Evolutionary conservation across 176 grass and related monocot species (phyloP).

Genomic region (Bothriochloa decipiens): DNA sequence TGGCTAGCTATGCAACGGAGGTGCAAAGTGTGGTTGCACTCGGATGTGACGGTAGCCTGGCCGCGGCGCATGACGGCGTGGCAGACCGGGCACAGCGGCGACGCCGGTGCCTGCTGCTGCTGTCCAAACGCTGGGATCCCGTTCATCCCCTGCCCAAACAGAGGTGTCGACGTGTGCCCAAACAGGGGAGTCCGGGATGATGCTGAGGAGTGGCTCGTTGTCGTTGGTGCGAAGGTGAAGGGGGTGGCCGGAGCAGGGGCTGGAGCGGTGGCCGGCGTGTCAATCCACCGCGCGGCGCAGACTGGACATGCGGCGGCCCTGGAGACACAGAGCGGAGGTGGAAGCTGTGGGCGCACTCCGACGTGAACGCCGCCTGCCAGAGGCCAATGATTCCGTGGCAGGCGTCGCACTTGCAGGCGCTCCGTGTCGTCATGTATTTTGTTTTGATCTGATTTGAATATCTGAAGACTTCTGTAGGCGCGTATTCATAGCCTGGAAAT

Average conservation of each 20-base stretch:
- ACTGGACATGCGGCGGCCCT: not conserved
- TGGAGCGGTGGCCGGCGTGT: not conserved
- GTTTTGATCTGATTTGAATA: too few species aligned
- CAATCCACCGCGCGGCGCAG: not conserved
- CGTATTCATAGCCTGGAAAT: too few species aligned
- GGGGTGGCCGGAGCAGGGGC: not conserved
- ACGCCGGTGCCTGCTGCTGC: too few species aligned
- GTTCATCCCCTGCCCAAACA: too few species aligned
- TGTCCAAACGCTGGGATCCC: too few species aligned
- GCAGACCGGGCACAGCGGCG: not conserved
- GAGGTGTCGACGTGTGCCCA: not conserved
- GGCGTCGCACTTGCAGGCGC: not conserved
- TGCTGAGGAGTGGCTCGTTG: too few species aligned
- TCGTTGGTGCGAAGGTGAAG: not conserved
- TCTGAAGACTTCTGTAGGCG: too few species aligned
- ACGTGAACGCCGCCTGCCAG: not conserved
- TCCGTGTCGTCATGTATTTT: too few species aligned
- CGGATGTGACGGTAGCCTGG: not conserved
- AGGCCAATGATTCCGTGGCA: not conserved
- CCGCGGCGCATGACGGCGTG: not conserved
- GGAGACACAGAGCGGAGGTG: constrained; percentile 13
- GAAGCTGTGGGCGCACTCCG: constrained; percentile 16
- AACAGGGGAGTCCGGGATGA: too few species aligned
- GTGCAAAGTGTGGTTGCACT: not conserved
- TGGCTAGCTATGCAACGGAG: too few species aligned